phyloP scores from a whole-genome alignment of 768 basidiomycete genomes.

The Auriscalpium microsporum region DNA sequence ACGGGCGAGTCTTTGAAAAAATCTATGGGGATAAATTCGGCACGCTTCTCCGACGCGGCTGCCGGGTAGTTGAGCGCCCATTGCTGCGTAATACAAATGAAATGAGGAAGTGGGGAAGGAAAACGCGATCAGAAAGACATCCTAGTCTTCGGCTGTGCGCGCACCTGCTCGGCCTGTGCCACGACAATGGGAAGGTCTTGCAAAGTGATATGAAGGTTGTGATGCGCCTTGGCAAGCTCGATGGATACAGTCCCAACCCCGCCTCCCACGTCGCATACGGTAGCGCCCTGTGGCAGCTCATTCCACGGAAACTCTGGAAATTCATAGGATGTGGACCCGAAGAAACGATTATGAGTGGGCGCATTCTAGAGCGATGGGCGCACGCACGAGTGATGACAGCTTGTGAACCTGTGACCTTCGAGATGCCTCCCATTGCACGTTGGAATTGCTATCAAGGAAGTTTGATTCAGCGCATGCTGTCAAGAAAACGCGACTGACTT shows the following conservation, averaged over 20 bases:
- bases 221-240: constrained; percentile 19
- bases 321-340: neutral
- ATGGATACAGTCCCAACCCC: constrained; percentile 23
- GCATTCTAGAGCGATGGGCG: neutral
- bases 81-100: constrained; percentile 4
- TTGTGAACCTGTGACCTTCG: neutral
- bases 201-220: constrained; percentile 21
- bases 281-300: constrained; percentile 11
- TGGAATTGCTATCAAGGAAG: too few species aligned
- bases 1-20: constrained; percentile 32
- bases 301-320: constrained; percentile 22
- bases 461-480: neutral
- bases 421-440: too few species aligned
- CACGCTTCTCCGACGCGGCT: constrained; percentile 26
- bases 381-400: neutral
- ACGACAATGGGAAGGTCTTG: constrained; percentile 26
- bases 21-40: constrained; percentile 31
- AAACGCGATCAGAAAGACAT: too few species aligned
- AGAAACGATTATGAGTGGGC: neutral
- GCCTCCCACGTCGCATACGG: constrained; percentile 25
- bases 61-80: constrained; percentile 29
- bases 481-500: neutral
- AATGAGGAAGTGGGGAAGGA: neutral
- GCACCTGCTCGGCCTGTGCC: constrained; percentile 21
- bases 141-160: neutral